Conservation (phyloP, 345 rosid genomes). For the Noccaea caerulescens region DNA sequence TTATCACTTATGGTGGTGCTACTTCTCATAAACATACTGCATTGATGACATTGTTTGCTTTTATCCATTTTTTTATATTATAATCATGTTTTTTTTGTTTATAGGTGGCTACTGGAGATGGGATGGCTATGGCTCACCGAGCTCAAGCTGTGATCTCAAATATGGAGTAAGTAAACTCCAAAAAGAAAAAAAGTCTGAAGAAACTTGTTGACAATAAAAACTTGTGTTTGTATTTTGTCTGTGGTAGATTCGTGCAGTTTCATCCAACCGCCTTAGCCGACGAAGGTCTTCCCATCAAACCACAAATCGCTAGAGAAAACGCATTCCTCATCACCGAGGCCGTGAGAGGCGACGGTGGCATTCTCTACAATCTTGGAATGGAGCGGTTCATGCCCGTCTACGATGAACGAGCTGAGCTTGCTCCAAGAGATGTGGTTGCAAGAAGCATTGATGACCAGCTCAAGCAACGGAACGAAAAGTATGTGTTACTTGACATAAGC, state of each 20-base stretch:
- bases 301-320: slow-evolving; percentile 66
- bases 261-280: slow-evolving; percentile 99
- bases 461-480: slow-evolving; percentile 71
- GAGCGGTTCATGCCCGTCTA: slow-evolving; percentile 89
- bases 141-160: slow-evolving; percentile 96
- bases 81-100: slow-evolving; percentile 16
- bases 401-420: slow-evolving; percentile 92
- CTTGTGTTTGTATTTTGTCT: slow-evolving; percentile 17
- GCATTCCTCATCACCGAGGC: slow-evolving; percentile 93
- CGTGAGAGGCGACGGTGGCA: slow-evolving; percentile 92
- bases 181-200: not conserved
- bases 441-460: slow-evolving; percentile 97
- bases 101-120: slow-evolving; percentile 98
- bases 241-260: slow-evolving; percentile 86
- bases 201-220: slow-evolving; percentile 11
- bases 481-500: slow-evolving; percentile 88
- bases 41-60: too few species aligned
- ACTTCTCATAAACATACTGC: too few species aligned
- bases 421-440: slow-evolving; percentile 96
- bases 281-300: slow-evolving; percentile 86
- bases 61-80: not conserved
- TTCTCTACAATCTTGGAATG: slow-evolving; percentile 79
- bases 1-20: too few species aligned
- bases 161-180: slow-evolving; percentile 78
- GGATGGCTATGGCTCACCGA: slow-evolving; percentile 95